Evolutionary conservation across 768 basidiomycete genomes (phyloP).

Genomic region (Psilocybe cubensis): DNA sequence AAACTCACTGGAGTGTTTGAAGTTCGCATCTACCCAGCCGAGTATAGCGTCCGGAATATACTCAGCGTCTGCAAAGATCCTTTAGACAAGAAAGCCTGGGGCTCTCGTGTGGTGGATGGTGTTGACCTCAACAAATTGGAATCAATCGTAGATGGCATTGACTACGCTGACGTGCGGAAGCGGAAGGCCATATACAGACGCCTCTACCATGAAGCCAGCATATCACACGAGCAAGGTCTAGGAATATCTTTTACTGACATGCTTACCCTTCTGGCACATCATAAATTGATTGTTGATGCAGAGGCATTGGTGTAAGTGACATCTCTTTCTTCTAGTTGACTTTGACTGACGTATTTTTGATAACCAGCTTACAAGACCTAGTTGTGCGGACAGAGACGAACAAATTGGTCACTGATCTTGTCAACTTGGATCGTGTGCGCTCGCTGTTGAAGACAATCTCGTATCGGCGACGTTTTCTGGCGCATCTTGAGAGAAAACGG

Average conservation of each 20-base stretch:
- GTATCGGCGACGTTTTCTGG: constrained; percentile 69
- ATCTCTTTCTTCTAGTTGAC: constrained; percentile 2
- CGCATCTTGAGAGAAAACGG: constrained; percentile 44
- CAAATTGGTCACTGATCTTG: constrained; percentile 79
- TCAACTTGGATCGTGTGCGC: constrained; percentile 83
- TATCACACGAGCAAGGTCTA: constrained; percentile 68
- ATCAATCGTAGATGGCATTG: constrained; percentile 61
- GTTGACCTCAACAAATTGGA: constrained; percentile 70
- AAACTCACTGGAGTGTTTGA: constrained; percentile 87
- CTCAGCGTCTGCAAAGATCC: constrained; percentile 50
- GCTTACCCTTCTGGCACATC: constrained; percentile 85
- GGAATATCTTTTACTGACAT: constrained; percentile 93
- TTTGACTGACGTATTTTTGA: not conserved
- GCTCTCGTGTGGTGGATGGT: constrained; percentile 44
- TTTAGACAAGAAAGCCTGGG: constrained; percentile 33
- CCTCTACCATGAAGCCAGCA: constrained; percentile 84
- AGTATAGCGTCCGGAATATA: constrained; percentile 67
- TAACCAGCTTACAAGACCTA: constrained; percentile 76
- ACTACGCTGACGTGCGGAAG: constrained; percentile 62
- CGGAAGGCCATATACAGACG: constrained; percentile 74
- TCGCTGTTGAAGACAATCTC: constrained; percentile 80
- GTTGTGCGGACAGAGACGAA: constrained; percentile 76
- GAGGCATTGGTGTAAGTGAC: constrained; percentile 82
- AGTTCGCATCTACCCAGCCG: constrained; percentile 78
- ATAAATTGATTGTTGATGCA: constrained; percentile 88